These are phyloP conservation scores for Euphorbia celastroides DNA, from an alignment of 441 rosid species.

Conservation along the genomic window DNA sequence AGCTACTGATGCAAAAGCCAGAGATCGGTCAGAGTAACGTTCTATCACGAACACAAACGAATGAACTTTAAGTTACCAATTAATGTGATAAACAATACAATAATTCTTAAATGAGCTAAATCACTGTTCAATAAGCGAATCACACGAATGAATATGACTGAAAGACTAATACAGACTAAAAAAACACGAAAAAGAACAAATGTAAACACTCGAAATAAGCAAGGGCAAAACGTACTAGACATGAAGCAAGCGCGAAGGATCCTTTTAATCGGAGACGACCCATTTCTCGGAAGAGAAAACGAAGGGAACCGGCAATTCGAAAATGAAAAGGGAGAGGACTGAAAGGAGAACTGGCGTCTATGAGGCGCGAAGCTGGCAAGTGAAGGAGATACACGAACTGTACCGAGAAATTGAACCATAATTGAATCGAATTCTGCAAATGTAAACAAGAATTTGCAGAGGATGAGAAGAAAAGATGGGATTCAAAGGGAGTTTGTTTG, in stretches of 20 bases:
- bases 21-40: not conserved
- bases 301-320: conserved; percentile 14
- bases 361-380: conserved; percentile 35
- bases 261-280: conserved; percentile 38
- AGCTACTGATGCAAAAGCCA: not conserved
- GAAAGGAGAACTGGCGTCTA: conserved; percentile 32
- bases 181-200: not conserved
- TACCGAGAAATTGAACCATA: conserved; percentile 44
- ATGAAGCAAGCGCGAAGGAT: conserved; percentile 38
- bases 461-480: not conserved
- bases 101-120: not conserved
- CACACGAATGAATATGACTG: not conserved
- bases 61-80: not conserved
- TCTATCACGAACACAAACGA: not conserved
- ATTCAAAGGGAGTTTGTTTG: not conserved
- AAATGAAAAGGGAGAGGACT: conserved; percentile 11
- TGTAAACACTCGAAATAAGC: conserved; percentile 1
- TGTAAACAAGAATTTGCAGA: not conserved
- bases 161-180: not conserved
- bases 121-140: not conserved
- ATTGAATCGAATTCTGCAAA: not conserved
- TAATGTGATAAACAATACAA: not conserved
- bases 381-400: conserved; percentile 34
- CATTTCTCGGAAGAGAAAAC: conserved; percentile 16
- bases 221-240: conserved; percentile 20